phyloP scores from a whole-genome alignment of 2,329 filamentous ascomycete genomes.

The Ophiosphaerella herpotricha region DNA sequence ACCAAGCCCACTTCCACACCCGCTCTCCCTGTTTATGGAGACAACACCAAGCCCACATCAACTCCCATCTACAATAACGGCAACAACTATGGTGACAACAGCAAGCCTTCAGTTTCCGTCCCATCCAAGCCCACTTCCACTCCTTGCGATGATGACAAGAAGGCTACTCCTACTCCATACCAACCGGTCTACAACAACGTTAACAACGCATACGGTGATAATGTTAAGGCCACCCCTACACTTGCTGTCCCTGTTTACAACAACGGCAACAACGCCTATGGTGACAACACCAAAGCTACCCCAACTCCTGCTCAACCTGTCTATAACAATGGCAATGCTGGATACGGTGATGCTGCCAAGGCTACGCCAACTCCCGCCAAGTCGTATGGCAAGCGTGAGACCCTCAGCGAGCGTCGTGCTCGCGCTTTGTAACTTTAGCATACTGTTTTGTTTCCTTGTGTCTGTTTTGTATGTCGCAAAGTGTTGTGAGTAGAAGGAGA shows the following conservation, averaged over 20 bases:
- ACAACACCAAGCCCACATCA: neutral
- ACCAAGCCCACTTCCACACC: neutral
- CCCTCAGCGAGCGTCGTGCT: too few species aligned
- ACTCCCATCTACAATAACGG: too few species aligned
- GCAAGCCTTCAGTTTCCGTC: conserved; percentile 1
- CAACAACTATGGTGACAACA: neutral
- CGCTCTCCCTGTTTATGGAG: neutral
- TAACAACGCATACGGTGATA: neutral
- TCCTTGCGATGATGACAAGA: conserved; percentile 15
- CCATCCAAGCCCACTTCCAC: conserved; percentile 11
- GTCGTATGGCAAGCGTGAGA: too few species aligned
- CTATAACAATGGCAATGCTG: neutral
- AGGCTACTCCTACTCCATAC: conserved; percentile 7
- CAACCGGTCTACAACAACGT: neutral
- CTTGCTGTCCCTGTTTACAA: conserved; percentile 1
- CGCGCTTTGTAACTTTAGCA: too few species aligned
- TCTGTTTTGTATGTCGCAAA: too few species aligned
- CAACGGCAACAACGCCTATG: conserved; percentile 1
- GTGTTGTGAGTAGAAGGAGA: too few species aligned
- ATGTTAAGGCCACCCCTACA: neutral
- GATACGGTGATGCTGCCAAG: neutral
- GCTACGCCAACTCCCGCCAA: too few species aligned
- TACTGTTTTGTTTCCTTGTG: too few species aligned
- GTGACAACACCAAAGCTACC: neutral
- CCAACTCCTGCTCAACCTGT: neutral